Base-by-base conservation (phyloP, 176 grass and related monocot species). In the Pontederia paniculata region DNA sequence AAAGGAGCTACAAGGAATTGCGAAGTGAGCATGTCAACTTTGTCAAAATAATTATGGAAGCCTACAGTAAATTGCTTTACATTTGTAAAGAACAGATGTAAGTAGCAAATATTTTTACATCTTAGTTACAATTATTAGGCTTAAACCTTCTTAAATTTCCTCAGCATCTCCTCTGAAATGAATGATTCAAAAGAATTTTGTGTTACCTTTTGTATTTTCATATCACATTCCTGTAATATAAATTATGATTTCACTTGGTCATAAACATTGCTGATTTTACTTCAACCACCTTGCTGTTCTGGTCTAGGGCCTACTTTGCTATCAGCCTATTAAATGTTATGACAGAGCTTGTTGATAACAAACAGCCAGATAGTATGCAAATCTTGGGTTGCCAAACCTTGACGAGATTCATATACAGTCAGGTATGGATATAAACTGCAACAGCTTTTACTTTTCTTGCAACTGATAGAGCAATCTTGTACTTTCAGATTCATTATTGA, bases 21-120 rank as follows among this genome's bases (percentile, higher is more conserved):
- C 83, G 80, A 0, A 14, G 77, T 20, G 80, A 75, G 17, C 87
- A 98, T 74, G 70, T 91, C 45, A 82, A 81, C 72, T 91, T 88
- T 64, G 78, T 98, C 37, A 88, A 79, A 72, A 84, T 98, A 66
- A 98, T 98, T 57, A 98, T 78, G 19, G 93, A 98, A 88, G 72
- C 70, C 15, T 98, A 98, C 76, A 78, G 69, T 71, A 98, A 98
- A 64, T 75, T 91, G 62, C 87, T 98, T 54, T 98, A 69, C 61
- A 86, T 88, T 55, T 91, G 93, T 63, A 98, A 91, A 59, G 93
- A 88, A 54, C 93, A 91, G 68, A 98, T 91, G 93, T 91, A 80
- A 89, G 80, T 82, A 75, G 57, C 21, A 42, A n/a, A 23, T 63
- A 20, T 48, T 74, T 71, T 61, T 21, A 16, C 66, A 47, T 19